Base-by-base conservation (phyloP, 495 filamentous ascomycete species). In the Letharia lupina region DNA sequence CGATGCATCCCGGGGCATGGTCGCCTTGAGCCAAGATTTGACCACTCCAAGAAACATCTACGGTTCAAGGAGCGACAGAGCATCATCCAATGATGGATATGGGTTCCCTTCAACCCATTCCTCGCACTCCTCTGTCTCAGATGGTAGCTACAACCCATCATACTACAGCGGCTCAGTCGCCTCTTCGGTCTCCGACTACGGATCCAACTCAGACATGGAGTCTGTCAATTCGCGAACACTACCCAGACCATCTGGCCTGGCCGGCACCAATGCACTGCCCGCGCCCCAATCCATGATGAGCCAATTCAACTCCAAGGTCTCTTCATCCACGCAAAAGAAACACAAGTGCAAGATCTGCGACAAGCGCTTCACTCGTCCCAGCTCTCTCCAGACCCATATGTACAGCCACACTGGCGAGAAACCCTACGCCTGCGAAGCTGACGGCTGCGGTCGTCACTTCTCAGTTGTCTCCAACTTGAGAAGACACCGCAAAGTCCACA, bases 321-420 rank as follows among this genome's bases (percentile, higher is more conserved):
- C 91, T 13, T 93, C 91, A 33, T 95, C 90, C 78, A 92, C 94
- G 39, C 93, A 98, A 73, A 98, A 98, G 86, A 98, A 98, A 82
- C 94, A 98, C 80, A 97, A 96, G 78, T 98, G 94, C 83, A 98
- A 97, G 81, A 90, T 98, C 61, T 98, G 94, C 81, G 94, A 98
- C 78, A 98, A 98, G 85, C 86, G 94, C 11, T 98, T 98, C 76
- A 98, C 94, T 13, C 85, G 94, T 48, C 94, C 94, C 1, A 97
- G 93, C 73, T 98, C 94, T 10, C 76, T 98, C 42, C 95, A 97
- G 71, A 98, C 94, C 35, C 94, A 98, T 73, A 98, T 97, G 87
- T 98, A 98, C 78, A 96, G 92, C 75, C 94, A 98, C 75, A 98
- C 94, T 61, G 94, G 94, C 72, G 95, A 98, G 77, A 98, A 98